Evolutionary conservation across 2,329 filamentous ascomycete species (phyloP).

Genomic region (Cladorrhinum sp.): DNA sequence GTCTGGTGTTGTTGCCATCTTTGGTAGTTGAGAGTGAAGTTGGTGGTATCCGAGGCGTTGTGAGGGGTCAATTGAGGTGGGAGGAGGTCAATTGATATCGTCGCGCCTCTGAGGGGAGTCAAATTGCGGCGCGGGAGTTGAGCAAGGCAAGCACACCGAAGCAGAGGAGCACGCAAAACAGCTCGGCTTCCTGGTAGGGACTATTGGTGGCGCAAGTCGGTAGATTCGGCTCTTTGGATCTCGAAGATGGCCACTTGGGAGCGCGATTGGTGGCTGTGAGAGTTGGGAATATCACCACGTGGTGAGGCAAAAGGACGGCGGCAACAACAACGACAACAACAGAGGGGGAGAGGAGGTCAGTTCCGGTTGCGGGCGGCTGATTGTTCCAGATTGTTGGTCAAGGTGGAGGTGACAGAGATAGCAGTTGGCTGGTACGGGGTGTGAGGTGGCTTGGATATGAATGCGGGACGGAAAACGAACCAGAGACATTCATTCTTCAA

Average conservation of each 20-base stretch:
- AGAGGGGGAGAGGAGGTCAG: not conserved
- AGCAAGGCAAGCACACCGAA: not conserved
- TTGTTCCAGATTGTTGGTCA: not conserved
- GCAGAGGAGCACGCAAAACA: too few relatives aligned
- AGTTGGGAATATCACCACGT: not conserved
- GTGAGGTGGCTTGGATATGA: not conserved
- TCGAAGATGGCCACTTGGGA: too few relatives aligned
- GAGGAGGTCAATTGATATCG: not conserved
- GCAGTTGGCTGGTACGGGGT: not conserved
- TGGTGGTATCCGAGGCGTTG: not conserved
- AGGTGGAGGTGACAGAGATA: not conserved
- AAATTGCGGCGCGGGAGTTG: not conserved
- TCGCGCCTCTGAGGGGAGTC: not conserved
- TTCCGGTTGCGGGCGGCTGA: constrained; percentile 7
- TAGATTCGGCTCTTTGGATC: too few relatives aligned
- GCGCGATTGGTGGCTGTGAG: not conserved
- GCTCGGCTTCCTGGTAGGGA: too few relatives aligned
- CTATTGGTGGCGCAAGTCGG: too few relatives aligned
- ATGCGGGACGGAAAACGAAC: constrained; percentile 7
- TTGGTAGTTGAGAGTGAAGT: not conserved
- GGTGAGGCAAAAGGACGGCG: not conserved
- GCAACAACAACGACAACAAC: not conserved
- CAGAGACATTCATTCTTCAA: not conserved
- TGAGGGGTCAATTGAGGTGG: constrained; percentile 15
- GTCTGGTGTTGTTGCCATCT: constrained; percentile 42